Evolutionary conservation across 2,329 filamentous ascomycete species (phyloP).

Genomic region (Ophiostoma fasciatum): DNA sequence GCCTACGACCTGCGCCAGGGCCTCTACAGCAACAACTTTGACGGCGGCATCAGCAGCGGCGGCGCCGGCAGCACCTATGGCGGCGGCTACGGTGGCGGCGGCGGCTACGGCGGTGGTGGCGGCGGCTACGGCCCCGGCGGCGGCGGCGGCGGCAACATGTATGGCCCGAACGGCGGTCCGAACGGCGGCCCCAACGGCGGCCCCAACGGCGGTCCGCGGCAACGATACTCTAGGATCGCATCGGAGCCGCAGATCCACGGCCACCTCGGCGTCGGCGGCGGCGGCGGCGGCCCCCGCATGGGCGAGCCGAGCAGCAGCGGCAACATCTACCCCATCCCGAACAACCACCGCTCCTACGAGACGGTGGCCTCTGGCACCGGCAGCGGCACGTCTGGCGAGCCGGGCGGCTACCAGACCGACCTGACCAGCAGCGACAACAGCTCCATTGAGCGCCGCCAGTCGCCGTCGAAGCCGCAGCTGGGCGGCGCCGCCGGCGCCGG

Average conservation of each 20-base stretch:
- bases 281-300: slow-evolving; percentile 22
- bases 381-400: slow-evolving; percentile 58
- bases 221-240: slow-evolving; percentile 26
- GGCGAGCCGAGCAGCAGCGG: slow-evolving; percentile 23
- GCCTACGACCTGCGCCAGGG: slow-evolving; percentile 25
- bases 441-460: slow-evolving; percentile 53
- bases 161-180: too few relatives aligned
- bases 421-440: slow-evolving; percentile 82
- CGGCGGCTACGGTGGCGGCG: too few relatives aligned
- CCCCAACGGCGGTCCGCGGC: slow-evolving; percentile 12
- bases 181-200: slow-evolving; percentile 17
- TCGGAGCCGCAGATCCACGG: slow-evolving; percentile 30
- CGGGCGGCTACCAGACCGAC: slow-evolving; percentile 68
- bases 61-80: slow-evolving; percentile 21
- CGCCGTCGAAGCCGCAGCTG: slow-evolving; percentile 13
- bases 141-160: slow-evolving; percentile 15
- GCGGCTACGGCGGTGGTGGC: too few relatives aligned
- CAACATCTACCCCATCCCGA: slow-evolving; percentile 37
- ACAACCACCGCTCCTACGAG: slow-evolving; percentile 71
- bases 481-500: slow-evolving; percentile 23
- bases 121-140: slow-evolving; percentile 18
- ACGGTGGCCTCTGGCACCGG: slow-evolving; percentile 68
- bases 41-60: slow-evolving; percentile 29
- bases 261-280: slow-evolving; percentile 20
- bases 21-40: slow-evolving; percentile 25